phyloP scores from a whole-genome alignment of 148 eudicot genomes.

The Cornus suecica region DNA sequence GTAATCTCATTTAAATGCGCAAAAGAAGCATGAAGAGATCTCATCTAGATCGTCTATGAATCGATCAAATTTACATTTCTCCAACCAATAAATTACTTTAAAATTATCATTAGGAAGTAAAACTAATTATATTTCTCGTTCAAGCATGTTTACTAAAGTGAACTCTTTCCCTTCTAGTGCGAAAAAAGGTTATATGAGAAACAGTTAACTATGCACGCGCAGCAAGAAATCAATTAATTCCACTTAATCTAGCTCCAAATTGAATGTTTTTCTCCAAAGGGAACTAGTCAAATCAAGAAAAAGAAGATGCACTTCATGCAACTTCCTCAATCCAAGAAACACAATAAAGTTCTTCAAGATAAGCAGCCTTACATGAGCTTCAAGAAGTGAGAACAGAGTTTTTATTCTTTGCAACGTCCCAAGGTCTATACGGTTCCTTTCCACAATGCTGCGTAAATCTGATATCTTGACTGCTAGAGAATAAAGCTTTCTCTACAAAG shows the following conservation, averaged over 20 bases:
- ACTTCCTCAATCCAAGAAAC: background rate
- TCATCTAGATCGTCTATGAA: too few species aligned
- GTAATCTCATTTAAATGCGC: too few species aligned
- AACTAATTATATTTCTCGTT: too few species aligned
- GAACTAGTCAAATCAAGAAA: background rate
- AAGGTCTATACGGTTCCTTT: constrained; percentile 55
- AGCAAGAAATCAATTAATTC: background rate
- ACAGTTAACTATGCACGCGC: background rate
- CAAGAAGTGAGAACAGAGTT: constrained; percentile 45
- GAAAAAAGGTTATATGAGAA: too few species aligned
- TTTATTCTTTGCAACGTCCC: constrained; percentile 32
- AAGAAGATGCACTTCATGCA: background rate
- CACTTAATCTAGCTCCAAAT: background rate
- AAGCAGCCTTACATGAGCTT: constrained; percentile 54
- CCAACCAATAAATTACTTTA: too few species aligned
- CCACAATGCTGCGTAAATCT: constrained; percentile 49
- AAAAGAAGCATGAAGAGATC: too few species aligned
- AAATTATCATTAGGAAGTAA: too few species aligned
- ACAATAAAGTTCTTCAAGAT: background rate
- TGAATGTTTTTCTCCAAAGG: background rate
- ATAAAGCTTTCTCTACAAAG: constrained; percentile 49
- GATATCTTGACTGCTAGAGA: constrained; percentile 55
- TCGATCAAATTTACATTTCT: too few species aligned
- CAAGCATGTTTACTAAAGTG: background rate
- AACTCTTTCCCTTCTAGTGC: background rate